Base-by-base conservation (phyloP, 164 flowering plant genomes). In the Amborella trichopoda region DNA sequence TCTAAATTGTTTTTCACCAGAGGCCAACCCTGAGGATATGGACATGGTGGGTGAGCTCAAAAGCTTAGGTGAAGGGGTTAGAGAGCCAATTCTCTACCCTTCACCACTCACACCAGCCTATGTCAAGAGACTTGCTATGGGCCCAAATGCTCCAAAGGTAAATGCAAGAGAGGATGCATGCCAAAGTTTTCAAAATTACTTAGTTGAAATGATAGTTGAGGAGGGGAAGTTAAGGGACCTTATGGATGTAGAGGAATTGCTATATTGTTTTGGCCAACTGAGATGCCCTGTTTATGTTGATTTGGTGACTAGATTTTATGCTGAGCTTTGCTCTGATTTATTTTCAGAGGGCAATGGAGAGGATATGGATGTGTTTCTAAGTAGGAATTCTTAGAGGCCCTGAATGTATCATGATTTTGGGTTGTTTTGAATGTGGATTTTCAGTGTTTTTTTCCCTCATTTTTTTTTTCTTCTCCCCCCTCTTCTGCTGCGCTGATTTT, bases 311-410 rank as follows among this genome's bases (percentile, higher is more conserved):
- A 69, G 81, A 60, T 91, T 91, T 61, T 91, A 91, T 61, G 90
- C 89, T 14, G 98, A 91, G 63, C 71, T 86, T 6, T 91, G 98
- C 64, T 76, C 55, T 60, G 96, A 86, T 66, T 62, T 86, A 71
- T 86, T 91, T 53, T 76, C 84, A 21, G 50, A 58, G 24, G 64
- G 52, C 13, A 48, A 61, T 0, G 53, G 60, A 5, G 33, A 37
- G 21, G 17, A 45, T 17, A 43, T 6, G 51, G 27, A 34, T 38
- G n/a, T n/a, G n/a, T n/a, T n/a, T n/a, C n/a, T n/a, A n/a, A n/a
- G n/a, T n/a, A n/a, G n/a, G n/a, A n/a, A n/a, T n/a, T n/a, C n/a
- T n/a, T n/a, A n/a, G n/a, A n/a, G n/a, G n/a, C n/a, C n/a, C n/a
- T n/a, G n/a, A n/a, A n/a, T n/a, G n/a, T n/a, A n/a, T n/a, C n/a